These are phyloP conservation scores for Protomyces arabidopsidicola DNA, from an alignment of 1,139 yeast genomes.

Conservation along the genomic window DNA sequence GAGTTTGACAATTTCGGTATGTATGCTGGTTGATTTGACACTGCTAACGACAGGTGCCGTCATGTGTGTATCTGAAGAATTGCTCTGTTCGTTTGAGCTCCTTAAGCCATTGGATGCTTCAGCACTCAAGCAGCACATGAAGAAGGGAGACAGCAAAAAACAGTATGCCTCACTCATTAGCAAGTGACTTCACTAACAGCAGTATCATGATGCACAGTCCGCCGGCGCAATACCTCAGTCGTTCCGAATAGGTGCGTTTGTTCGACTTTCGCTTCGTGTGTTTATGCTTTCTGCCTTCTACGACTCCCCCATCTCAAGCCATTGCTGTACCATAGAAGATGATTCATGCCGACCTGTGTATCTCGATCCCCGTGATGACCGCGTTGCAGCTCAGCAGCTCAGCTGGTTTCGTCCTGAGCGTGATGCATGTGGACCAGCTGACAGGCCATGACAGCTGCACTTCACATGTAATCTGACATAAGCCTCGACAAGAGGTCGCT, in stretches of 20 bases:
- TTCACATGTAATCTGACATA: too few species aligned
- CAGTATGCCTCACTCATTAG: slow-evolving; percentile 1
- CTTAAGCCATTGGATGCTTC: slow-evolving; percentile 89
- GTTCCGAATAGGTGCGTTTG: slow-evolving; percentile 8
- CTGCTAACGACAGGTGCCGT: slow-evolving; percentile 56
- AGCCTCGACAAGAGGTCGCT: too few species aligned
- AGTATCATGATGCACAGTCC: slow-evolving; percentile 23
- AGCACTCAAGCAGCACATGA: slow-evolving; percentile 86
- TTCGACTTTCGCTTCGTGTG: not conserved
- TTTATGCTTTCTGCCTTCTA: not conserved
- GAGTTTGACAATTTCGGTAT: slow-evolving; percentile 92
- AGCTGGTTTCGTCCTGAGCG: too few species aligned
- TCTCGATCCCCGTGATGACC: too few species aligned
- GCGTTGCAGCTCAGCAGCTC: too few species aligned
- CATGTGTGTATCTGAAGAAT: slow-evolving; percentile 90
- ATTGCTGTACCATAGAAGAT: not conserved
- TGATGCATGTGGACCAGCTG: too few species aligned
- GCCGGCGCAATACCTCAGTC: slow-evolving; percentile 24
- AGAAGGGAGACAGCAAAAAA: slow-evolving; percentile 62
- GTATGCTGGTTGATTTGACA: not conserved
- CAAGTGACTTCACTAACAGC: not conserved
- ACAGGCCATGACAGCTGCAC: too few species aligned
- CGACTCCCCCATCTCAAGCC: not conserved
- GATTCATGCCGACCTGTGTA: not conserved
- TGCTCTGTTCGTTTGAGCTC: slow-evolving; percentile 85